Conservation (phyloP, 169 alveolate genomes). For the Plasmodium reichenowi region DNA sequence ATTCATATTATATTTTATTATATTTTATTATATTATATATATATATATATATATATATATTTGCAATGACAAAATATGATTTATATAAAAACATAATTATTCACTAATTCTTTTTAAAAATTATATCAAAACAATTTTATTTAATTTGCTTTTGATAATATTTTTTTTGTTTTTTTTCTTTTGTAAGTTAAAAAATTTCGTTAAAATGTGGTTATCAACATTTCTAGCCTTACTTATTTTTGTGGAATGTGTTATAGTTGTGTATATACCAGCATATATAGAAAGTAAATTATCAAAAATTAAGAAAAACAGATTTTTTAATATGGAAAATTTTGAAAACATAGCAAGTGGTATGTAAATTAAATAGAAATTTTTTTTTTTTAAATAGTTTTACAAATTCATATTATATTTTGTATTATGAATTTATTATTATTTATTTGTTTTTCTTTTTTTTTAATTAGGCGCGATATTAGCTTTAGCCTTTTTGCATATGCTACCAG, state of each 20-base stretch:
- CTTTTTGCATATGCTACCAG: constrained; percentile 70
- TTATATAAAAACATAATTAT: too few species aligned
- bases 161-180: constrained; percentile 17
- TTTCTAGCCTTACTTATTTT: constrained; percentile 44
- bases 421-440: too few species aligned
- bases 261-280: constrained; percentile 45
- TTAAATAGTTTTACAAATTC: constrained; percentile 10
- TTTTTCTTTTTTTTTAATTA: constrained; percentile 18
- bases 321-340: constrained; percentile 69
- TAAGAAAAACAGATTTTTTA: constrained; percentile 36
- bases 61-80: too few species aligned
- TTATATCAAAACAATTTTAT: not conserved
- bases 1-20: too few species aligned
- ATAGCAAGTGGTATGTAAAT: constrained; percentile 73
- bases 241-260: constrained; percentile 67
- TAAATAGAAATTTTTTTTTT: too few species aligned
- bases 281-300: constrained; percentile 36
- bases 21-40: too few species aligned
- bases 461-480: constrained; percentile 76
- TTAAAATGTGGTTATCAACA: constrained; percentile 65
- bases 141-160: constrained; percentile 11
- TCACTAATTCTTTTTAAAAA: too few species aligned
- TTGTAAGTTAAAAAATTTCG: constrained; percentile 21
- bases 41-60: too few species aligned
- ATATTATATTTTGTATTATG: not conserved